Conservation (phyloP, 805 yeast genomes). For the Hanseniaspora hatyaiensis region DNA sequence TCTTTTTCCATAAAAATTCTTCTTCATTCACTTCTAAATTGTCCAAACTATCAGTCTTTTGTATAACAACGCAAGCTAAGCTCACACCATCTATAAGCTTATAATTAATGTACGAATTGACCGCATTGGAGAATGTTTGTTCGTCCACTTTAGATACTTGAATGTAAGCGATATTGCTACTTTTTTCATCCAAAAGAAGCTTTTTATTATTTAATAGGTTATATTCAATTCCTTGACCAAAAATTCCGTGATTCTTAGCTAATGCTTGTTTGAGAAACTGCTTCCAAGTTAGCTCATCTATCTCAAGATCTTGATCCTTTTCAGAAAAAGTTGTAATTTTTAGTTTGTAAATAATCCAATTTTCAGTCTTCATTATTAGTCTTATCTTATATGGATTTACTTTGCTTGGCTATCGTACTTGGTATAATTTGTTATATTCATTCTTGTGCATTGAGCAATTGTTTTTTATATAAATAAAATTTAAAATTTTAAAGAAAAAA, state of each 20-base stretch:
- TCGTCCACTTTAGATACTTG: constrained; percentile 27
- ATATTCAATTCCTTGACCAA: constrained; percentile 33
- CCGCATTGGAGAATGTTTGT: constrained; percentile 25
- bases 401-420: no score
- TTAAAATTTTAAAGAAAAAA: no score
- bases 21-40: constrained; percentile 24
- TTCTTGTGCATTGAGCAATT: neutral
- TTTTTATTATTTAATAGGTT: constrained; percentile 25
- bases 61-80: constrained; percentile 21
- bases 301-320: constrained; percentile 19
- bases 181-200: neutral
- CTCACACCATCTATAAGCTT: constrained; percentile 26
- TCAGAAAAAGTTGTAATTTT: constrained; percentile 21
- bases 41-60: constrained; percentile 21
- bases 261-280: constrained; percentile 30
- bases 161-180: constrained; percentile 20
- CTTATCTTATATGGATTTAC: neutral
- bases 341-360: constrained; percentile 9
- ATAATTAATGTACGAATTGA: constrained; percentile 28
- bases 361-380: constrained; percentile 5
- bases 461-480: no score
- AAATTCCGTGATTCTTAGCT: constrained; percentile 32
- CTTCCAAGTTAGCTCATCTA: constrained; percentile 34
- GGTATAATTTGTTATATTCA: no score
- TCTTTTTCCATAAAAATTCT: constrained; percentile 25